Percentiles rank a stretch among this genome's conserved stretches.
phyloP scores from a whole-genome alignment of 2,329 filamentous ascomycete species.

The Pleomassaria siparia region DNA sequence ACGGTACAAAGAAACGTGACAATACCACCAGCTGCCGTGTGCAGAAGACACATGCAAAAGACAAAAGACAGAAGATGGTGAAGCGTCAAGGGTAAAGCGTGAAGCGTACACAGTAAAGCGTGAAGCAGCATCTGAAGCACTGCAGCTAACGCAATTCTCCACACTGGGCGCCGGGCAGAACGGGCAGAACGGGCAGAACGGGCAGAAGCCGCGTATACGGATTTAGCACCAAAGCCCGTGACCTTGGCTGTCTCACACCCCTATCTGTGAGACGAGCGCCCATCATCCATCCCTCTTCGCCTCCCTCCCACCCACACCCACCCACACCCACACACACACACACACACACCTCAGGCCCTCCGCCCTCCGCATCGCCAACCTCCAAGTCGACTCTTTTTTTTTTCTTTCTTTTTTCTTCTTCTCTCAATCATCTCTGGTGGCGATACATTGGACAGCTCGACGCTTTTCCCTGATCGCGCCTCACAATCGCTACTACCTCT shows the following conservation, averaged over 20 bases:
- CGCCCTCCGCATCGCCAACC: conserved; percentile 12
- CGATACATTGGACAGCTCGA: conserved; percentile 20
- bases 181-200: too few relatives aligned
- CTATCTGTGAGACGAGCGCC: conserved; percentile 26
- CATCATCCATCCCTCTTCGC: too few relatives aligned
- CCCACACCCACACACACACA: conserved; percentile 11
- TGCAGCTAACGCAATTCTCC: neutral
- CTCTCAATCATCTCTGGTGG: conserved; percentile 18
- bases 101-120: too few relatives aligned
- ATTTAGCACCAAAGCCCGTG: conserved; percentile 26
- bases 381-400: too few relatives aligned
- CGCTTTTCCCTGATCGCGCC: conserved; percentile 31
- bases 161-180: conserved; percentile 7
- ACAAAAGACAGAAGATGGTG: too few relatives aligned
- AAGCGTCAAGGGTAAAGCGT: too few relatives aligned
- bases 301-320: too few relatives aligned
- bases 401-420: too few relatives aligned
- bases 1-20: too few relatives aligned
- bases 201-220: conserved; percentile 23
- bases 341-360: conserved; percentile 11
- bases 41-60: too few relatives aligned
- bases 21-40: too few relatives aligned
- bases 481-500: conserved; percentile 30
- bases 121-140: neutral
- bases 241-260: conserved; percentile 34